phyloP scores from a whole-genome alignment of 176 grass and related monocot species.

The Oryza australiensis region DNA sequence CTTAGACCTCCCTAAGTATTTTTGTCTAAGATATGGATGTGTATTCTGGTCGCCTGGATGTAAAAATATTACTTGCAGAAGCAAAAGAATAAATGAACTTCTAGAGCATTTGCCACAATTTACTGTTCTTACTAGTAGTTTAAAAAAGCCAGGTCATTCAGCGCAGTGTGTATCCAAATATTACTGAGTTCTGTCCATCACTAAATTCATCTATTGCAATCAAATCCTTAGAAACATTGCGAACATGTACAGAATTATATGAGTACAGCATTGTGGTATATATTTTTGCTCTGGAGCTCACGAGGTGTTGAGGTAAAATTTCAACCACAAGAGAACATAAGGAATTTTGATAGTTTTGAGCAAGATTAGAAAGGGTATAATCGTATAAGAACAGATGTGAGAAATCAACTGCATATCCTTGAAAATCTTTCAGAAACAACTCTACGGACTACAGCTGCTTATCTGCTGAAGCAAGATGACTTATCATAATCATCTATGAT shows the following conservation, averaged over 20 bases:
- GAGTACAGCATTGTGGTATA: background rate
- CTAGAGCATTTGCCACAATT: no score
- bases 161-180: no score
- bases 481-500: background rate
- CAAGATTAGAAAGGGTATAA: background rate
- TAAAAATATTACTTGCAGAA: conserved; percentile 10
- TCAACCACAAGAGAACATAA: background rate
- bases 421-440: background rate
- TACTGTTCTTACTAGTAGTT: background rate
- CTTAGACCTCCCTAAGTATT: no score
- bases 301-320: no score
- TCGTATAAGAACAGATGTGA: background rate
- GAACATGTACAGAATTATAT: no score
- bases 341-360: conserved; percentile 5
- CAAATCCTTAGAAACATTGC: no score
- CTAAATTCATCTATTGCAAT: no score
- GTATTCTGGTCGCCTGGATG: background rate
- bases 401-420: background rate
- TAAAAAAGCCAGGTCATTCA: background rate
- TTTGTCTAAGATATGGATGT: background rate
- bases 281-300: conserved; percentile 40
- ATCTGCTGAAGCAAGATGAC: background rate
- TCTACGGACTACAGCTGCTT: background rate
- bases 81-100: conserved; percentile 13
- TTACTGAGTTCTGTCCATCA: no score